Evolutionary conservation across 352 stramenopile species (phyloP), one percentile per base, ranked within the genome.

Genomic region (Sclerospora graminicola): DNA sequence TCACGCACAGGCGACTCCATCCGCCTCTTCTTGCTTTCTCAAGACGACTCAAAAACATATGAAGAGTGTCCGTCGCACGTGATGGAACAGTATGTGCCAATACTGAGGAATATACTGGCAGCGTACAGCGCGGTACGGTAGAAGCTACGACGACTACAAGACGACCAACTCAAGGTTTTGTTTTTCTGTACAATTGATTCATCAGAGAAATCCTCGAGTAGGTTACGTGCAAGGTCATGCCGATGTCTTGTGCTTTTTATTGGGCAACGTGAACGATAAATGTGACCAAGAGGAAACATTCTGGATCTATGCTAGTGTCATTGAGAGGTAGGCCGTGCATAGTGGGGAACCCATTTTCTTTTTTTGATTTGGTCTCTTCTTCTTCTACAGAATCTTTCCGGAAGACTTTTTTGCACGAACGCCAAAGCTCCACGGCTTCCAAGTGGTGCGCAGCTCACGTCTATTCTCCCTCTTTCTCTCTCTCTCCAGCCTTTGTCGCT

Each of bases 161-260:
- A 19, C 14, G n/a, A 41, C 21, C 21, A 13, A 23, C 32, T 38
- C 32, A 21, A 38, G 32, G 9, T 38, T 16, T 38, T 21, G 32
- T 38, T 38, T 24, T 38, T 24, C n/a, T 30, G 23, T n/a, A n/a
- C n/a, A n/a, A n/a, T 16, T 23, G 26, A 13, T 32, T 8, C 41
- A 18, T n/a, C 28, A 85, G 69, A 54, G 72, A 24, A 88, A 85
- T 36, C 57, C 68, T 27, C 66, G 72, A 18, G 68, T 88, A n/a
- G 76, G 76, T 0, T 88, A 88, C 41, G 70, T 88, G 1, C 76
- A 88, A 41, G 76, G 76, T 32, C 76, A 88, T 28, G 72, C 70
- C 21, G 76, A 88, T 19, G 54, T 88, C 1, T 38, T 88, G 24
- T 84, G 76, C 37, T 88, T 85, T 38, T 41, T 88, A 13, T 35